Conservation (phyloP, 2,329 filamentous ascomycete species). For the Diaporthe ampelina region DNA sequence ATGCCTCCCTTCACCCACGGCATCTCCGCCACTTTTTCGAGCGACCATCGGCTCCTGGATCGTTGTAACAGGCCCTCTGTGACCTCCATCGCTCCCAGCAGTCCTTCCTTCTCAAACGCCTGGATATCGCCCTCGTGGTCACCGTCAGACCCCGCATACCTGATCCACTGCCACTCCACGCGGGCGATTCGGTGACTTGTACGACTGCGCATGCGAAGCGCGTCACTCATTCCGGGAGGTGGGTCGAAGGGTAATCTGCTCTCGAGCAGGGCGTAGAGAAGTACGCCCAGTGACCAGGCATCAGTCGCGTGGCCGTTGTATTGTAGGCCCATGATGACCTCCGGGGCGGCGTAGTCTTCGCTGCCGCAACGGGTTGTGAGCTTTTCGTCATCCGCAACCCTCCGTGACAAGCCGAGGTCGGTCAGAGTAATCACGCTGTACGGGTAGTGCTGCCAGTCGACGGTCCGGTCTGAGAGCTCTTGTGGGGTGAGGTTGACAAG, state of each 20-base stretch:
- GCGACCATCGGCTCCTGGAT: slow-evolving; percentile 80
- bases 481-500: slow-evolving; percentile 85
- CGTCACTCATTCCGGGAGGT: slow-evolving; percentile 83
- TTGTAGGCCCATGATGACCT: slow-evolving; percentile 93
- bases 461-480: slow-evolving; percentile 73
- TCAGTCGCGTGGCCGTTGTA: slow-evolving; percentile 95
- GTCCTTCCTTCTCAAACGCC: slow-evolving; percentile 73
- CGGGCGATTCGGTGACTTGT: slow-evolving; percentile 95
- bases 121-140: slow-evolving; percentile 81
- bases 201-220: slow-evolving; percentile 80
- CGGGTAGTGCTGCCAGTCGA: slow-evolving; percentile 82
- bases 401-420: slow-evolving; percentile 89
- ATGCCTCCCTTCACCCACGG: slow-evolving; percentile 86
- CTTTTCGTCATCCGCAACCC: slow-evolving; percentile 87
- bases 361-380: slow-evolving; percentile 95
- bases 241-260: slow-evolving; percentile 94
- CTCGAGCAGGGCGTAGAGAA: slow-evolving; percentile 94
- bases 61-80: slow-evolving; percentile 89
- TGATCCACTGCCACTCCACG: slow-evolving; percentile 95
- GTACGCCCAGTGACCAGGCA: slow-evolving; percentile 93
- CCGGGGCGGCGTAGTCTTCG: slow-evolving; percentile 96
- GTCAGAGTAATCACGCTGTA: slow-evolving; percentile 90
- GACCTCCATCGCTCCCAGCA: slow-evolving; percentile 82
- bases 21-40: slow-evolving; percentile 79
- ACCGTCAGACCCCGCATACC: slow-evolving; percentile 85